Evolutionary conservation across 176 grass and related monocot genomes (phyloP), one percentile per base, ranked within the genome.

Genomic region (Oropetium thomaeum): DNA sequence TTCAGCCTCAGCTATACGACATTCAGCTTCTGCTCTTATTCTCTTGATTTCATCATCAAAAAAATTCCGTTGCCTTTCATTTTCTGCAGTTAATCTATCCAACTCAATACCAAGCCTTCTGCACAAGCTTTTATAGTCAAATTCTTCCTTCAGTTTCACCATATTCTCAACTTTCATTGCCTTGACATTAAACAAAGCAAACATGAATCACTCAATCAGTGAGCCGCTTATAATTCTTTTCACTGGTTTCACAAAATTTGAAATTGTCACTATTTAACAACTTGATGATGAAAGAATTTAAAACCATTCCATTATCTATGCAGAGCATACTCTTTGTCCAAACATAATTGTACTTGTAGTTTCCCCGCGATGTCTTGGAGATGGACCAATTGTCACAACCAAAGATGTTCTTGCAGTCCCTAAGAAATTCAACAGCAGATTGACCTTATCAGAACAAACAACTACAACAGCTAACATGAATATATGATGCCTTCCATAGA

Each of bases 291-390:
- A 45, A 67, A 70, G 20, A 72, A 74, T 61, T 15, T 47, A 38
- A 34, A 87, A 60, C 28, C 10, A 75, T 65, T 73, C 58, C 58
- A 64, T 40, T 45, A 47, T 76, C 12, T 55, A 65, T 61, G 64
- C 15, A 89, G 31, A 74, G 19, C 69, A 69, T 96, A 99, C 96
- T 76, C 96, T 96, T 90, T 99, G 96, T 63, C 96, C 96, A 83
- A 99, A 99, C 96, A 99, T 99, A 88, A 99, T 99, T 73, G 96
- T 99, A 88, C 96, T 99, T 30, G 96, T 81, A 82, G 96, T 99
- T 81, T 99, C 96, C 67, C 96, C 96, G 45, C 96, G 84, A 80
- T 99, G 96, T 29, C 92, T 88, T 66, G 96, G 96, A 69, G 96
- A 99, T 62, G 96, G 96, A 72, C 96, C 96, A 71, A 99, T 90